phyloP scores from a whole-genome alignment of 1,284 basidiomycete species.

The Heterobasidion occidentale region DNA sequence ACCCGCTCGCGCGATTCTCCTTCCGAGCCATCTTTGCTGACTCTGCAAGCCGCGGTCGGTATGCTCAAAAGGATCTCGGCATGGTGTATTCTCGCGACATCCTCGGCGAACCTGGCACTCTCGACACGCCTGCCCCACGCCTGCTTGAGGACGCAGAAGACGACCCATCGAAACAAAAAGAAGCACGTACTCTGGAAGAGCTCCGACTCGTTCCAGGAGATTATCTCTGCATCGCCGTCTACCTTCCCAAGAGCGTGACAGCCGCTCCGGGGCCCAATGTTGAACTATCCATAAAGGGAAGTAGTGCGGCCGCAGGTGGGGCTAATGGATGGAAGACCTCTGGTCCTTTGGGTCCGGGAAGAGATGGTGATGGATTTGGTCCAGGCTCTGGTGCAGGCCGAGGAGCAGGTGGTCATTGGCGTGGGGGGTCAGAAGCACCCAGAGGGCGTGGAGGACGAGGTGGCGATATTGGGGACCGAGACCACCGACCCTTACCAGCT shows the following conservation, averaged over 20 bases:
- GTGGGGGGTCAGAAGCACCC: constrained; percentile 47
- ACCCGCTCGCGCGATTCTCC: constrained; percentile 69
- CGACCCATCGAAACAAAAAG: constrained; percentile 31
- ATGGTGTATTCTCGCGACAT: constrained; percentile 75
- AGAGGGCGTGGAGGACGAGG: constrained; percentile 37
- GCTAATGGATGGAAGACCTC: constrained; percentile 33
- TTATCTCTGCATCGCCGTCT: constrained; percentile 61
- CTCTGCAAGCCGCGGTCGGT: constrained; percentile 56
- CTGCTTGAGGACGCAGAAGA: constrained; percentile 41
- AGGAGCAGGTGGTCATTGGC: constrained; percentile 57
- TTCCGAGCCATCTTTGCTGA: constrained; percentile 75
- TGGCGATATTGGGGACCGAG: constrained; percentile 24
- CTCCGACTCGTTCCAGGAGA: constrained; percentile 72
- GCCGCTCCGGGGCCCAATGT: constrained; percentile 30
- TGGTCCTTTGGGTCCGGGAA: constrained; percentile 7
- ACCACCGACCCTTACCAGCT: constrained; percentile 22
- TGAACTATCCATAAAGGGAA: constrained; percentile 41
- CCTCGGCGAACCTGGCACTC: constrained; percentile 63
- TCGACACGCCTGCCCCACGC: constrained; percentile 46
- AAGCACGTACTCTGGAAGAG: constrained; percentile 66
- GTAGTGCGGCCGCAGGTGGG: constrained; percentile 19
- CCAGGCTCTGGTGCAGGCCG: constrained; percentile 26
- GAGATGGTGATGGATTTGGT: constrained; percentile 35
- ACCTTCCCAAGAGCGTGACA: constrained; percentile 59
- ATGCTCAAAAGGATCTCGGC: constrained; percentile 68